Base-by-base conservation (phyloP, 345 rosid species). In the Physaria fendleri region DNA sequence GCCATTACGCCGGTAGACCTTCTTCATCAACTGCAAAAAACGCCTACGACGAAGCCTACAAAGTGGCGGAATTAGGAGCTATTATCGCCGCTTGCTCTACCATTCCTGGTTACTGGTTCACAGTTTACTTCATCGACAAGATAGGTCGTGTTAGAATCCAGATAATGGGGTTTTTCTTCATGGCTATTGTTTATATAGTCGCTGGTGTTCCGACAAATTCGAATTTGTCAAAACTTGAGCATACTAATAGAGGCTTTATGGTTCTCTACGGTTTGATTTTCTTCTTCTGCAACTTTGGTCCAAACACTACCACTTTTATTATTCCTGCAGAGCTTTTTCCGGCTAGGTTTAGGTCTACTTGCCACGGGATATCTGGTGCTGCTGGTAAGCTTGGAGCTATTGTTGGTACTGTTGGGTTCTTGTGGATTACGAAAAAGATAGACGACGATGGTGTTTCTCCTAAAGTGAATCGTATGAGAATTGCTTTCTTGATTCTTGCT, bases 321-420 rank as follows among this genome's bases (percentile, higher is more conserved):
- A 78, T 85, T 7, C 96, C 96, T 0, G 94, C 88, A 0, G 96
- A 88, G 50, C 81, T 83, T 10, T 88, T 88, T 13, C 96, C 94
- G 0, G 91, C 94, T 1, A 77, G 96, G 63, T 80, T 88, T 33
- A 76, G 96, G 59, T 73, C 94, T 5, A 88, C 90, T 2, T 88
- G 96, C 59, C 91, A 88, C 39, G 94, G 88, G 23, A 76, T 88
- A 15, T 71, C 94, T 0, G 94, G 84, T 3, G 94, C 96, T 0
- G n/a, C 54, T 9, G 96, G 96, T 47, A 88, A 85, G 71, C 55
- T 80, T 1, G 96, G 96, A n/a, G 94, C 96, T 2, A 73, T 88
- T 18, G 66, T 85, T 17, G 96, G 90, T 5, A 64, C 86, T 0
- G 64, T 85, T 1, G 90, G 81, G 21, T 75, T 88, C 27, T 17